Percentiles rank a stretch among this genome's conserved stretches.
These are phyloP conservation scores for Coemansia sp. DNA, from an alignment of 192 early-diverging fungal genomes.

Conservation along the genomic window DNA sequence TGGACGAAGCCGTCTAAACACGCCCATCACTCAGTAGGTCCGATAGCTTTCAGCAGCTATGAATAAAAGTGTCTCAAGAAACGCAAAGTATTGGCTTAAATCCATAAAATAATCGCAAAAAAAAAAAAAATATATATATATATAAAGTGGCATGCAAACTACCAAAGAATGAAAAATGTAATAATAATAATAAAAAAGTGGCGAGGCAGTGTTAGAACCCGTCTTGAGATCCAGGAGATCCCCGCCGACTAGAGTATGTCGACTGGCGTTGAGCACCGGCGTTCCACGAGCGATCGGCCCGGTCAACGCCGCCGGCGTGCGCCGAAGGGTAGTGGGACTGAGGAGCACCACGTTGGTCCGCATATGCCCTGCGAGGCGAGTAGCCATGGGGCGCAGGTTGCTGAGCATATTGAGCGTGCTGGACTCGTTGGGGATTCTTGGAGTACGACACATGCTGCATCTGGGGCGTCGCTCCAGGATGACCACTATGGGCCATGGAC, in stretches of 20 bases:
- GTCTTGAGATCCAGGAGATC: background rate
- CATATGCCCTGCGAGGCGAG: background rate
- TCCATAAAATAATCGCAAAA: background rate
- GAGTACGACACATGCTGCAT: constrained; percentile 1
- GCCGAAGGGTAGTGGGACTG: background rate
- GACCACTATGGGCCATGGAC: background rate
- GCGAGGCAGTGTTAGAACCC: background rate
- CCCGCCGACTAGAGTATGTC: background rate
- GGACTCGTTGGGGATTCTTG: background rate
- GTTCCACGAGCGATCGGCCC: constrained; percentile 3
- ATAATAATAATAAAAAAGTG: background rate
- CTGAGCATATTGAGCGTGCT: background rate
- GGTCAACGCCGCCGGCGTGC: background rate
- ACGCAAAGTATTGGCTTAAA: background rate
- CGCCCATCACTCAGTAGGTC: constrained; percentile 38
- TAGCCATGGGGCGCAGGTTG: background rate
- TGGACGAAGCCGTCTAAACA: constrained; percentile 38
- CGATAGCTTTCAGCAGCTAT: background rate
- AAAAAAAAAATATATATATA: background rate
- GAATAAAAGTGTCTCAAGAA: background rate
- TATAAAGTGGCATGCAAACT: background rate
- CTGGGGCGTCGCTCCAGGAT: background rate
- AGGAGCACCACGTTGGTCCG: background rate
- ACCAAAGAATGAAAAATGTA: background rate
- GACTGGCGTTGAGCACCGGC: background rate